phyloP scores from a whole-genome alignment of 2,329 filamentous ascomycete genomes.

The Exophiala xenobiotica region DNA sequence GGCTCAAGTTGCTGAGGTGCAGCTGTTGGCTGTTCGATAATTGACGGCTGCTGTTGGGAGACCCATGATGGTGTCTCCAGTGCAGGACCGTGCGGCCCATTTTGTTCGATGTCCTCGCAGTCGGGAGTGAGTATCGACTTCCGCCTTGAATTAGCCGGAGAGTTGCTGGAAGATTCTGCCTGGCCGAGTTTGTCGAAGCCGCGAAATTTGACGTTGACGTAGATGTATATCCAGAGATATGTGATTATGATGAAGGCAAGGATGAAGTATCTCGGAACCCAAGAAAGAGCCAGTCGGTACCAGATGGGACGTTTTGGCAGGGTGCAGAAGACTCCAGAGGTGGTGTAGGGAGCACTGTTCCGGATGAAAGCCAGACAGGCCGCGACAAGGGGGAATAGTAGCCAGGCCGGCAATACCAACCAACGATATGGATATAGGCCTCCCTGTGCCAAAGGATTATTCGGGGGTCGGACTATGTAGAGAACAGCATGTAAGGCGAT shows the following conservation, averaged over 20 bases:
- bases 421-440: constrained; percentile 69
- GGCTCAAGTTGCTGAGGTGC: constrained; percentile 9
- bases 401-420: constrained; percentile 58
- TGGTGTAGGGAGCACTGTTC: constrained; percentile 53
- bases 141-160: constrained; percentile 1
- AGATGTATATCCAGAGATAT: constrained; percentile 68
- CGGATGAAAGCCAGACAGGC: constrained; percentile 65
- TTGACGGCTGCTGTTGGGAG: background rate
- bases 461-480: constrained; percentile 67
- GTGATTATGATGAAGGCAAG: constrained; percentile 63
- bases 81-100: background rate
- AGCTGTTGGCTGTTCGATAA: background rate
- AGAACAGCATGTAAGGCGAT: constrained; percentile 72
- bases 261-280: constrained; percentile 72
- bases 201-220: constrained; percentile 55
- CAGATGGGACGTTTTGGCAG: constrained; percentile 66
- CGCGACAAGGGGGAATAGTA: constrained; percentile 59
- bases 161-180: constrained; percentile 9
- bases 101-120: constrained; percentile 6
- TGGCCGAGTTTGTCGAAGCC: constrained; percentile 33
- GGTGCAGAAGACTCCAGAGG: constrained; percentile 68
- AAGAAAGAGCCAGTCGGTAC: constrained; percentile 67
- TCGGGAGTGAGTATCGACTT: constrained; percentile 5
- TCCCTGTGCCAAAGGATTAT: constrained; percentile 48
- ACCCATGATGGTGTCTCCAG: background rate